Percentiles rank a stretch among this genome's conserved stretches.
These are phyloP conservation scores for Hamamelis virginiana DNA, from an alignment of 164 flowering plant genomes.

Conservation along the genomic window DNA sequence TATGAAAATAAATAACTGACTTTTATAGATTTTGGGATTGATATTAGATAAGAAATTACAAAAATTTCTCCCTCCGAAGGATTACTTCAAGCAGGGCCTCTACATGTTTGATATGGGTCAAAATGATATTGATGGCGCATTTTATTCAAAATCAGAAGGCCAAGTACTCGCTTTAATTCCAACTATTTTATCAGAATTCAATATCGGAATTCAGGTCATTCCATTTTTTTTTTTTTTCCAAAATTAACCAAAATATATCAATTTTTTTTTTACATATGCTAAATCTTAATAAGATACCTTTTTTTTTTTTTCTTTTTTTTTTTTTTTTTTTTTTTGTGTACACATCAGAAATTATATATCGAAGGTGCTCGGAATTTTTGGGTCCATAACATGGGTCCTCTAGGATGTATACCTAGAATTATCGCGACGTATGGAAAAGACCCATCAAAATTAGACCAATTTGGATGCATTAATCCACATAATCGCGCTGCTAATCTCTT, in stretches of 20 bases:
- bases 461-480: conserved; percentile 25
- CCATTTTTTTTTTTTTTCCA: background rate
- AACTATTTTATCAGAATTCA: conserved; percentile 14
- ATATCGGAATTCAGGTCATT: conserved; percentile 18
- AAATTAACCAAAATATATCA: too few relatives aligned
- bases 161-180: conserved; percentile 26
- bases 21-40: background rate
- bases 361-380: conserved; percentile 30
- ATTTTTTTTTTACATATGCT: background rate
- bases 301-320: too few relatives aligned
- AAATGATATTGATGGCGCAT: conserved; percentile 27
- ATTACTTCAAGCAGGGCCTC: conserved; percentile 19
- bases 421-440: conserved; percentile 17
- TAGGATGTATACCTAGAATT: conserved; percentile 26
- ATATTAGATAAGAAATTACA: conserved; percentile 12
- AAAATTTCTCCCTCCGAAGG: conserved; percentile 19
- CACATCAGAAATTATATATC: conserved; percentile 20
- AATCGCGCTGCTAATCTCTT: conserved; percentile 22
- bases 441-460: conserved; percentile 20
- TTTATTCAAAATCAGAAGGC: conserved; percentile 19
- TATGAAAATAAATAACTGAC: too few relatives aligned
- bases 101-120: conserved; percentile 30
- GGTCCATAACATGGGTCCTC: conserved; percentile 33
- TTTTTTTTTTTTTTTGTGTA: too few relatives aligned
- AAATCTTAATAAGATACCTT: too few relatives aligned